Conservation (phyloP, 2,329 filamentous ascomycete species). For the Aspergillus sp. region DNA sequence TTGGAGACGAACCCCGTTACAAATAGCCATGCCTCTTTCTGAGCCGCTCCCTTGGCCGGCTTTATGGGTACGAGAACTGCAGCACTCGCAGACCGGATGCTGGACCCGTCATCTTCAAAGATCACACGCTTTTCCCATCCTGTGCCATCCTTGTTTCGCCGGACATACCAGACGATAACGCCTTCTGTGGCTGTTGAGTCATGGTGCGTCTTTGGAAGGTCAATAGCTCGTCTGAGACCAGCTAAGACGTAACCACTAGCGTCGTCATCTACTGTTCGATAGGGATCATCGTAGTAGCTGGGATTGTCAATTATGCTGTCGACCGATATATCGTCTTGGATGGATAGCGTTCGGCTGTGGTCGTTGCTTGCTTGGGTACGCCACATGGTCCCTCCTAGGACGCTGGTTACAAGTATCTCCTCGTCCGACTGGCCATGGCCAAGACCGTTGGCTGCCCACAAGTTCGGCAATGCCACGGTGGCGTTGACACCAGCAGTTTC, state of each 20-base stretch:
- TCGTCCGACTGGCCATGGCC: slow-evolving; percentile 46
- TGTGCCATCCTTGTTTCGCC: slow-evolving; percentile 17
- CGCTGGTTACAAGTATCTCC: slow-evolving; percentile 39
- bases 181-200: slow-evolving; percentile 40
- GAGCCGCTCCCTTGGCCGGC: slow-evolving; percentile 40
- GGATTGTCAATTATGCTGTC: slow-evolving; percentile 58
- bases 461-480: slow-evolving; percentile 42
- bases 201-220: slow-evolving; percentile 38
- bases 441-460: slow-evolving; percentile 60
- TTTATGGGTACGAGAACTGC: slow-evolving; percentile 57
- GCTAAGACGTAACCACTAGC: slow-evolving; percentile 56
- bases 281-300: slow-evolving; percentile 57
- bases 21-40: slow-evolving; percentile 57
- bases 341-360: slow-evolving; percentile 35
- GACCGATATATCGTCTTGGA: slow-evolving; percentile 47
- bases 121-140: slow-evolving; percentile 50
- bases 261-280: slow-evolving; percentile 42
- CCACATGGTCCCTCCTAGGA: slow-evolving; percentile 49
- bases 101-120: slow-evolving; percentile 58
- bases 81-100: slow-evolving; percentile 51
- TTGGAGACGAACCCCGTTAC: slow-evolving; percentile 56
- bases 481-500: slow-evolving; percentile 42
- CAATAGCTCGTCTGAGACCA: slow-evolving; percentile 46
- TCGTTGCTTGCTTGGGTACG: slow-evolving; percentile 28
- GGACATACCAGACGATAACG: slow-evolving; percentile 50